These are phyloP conservation scores for Corylus avellana DNA, from an alignment of 306 rosid genomes.

Conservation along the genomic window DNA sequence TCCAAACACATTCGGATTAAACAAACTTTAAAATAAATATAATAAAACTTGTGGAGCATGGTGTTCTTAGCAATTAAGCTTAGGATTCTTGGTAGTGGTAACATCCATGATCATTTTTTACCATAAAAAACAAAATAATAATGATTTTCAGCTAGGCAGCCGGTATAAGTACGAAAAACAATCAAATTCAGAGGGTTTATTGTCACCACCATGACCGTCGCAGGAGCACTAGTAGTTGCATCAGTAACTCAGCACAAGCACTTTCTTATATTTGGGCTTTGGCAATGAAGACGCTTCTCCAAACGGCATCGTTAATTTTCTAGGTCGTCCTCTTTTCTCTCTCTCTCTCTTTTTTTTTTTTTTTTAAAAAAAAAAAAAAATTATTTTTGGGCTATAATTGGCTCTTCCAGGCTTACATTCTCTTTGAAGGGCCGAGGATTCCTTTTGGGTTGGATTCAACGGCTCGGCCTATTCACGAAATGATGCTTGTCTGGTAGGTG, in stretches of 20 bases:
- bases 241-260: background rate
- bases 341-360: too few relatives aligned
- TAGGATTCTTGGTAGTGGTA: background rate
- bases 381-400: background rate
- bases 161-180: background rate
- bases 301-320: background rate
- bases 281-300: background rate
- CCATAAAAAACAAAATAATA: background rate
- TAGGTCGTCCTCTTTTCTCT: too few relatives aligned
- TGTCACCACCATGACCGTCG: background rate
- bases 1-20: background rate
- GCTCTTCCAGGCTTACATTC: background rate
- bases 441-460: background rate
- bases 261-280: background rate
- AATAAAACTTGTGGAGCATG: background rate
- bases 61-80: background rate
- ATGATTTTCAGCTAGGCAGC: background rate
- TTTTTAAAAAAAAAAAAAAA: background rate
- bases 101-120: background rate
- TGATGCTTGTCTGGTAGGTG: too few relatives aligned
- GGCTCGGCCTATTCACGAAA: background rate
- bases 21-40: too few relatives aligned
- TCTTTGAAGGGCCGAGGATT: background rate
- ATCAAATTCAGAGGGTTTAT: background rate
- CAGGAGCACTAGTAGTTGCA: background rate